Conservation (phyloP, 331 rosid genomes). For the Stylosanthes scabra region DNA sequence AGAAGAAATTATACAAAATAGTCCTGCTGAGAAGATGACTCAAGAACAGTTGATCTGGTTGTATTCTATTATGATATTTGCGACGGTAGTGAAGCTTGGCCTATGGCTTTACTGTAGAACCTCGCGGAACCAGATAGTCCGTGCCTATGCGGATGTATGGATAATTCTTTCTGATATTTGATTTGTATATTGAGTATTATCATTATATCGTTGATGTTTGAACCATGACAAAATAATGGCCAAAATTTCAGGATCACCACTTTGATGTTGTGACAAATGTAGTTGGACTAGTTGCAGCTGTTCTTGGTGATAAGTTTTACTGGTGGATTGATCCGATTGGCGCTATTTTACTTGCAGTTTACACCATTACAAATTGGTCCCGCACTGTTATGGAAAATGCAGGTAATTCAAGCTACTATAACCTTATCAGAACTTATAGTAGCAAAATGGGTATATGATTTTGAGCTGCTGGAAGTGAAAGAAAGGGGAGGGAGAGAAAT, state of each 20-base stretch:
- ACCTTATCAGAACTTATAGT: slow-evolving; percentile 21
- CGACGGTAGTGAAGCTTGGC: slow-evolving; percentile 63
- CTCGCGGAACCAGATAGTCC: slow-evolving; percentile 80
- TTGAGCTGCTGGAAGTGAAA: background rate
- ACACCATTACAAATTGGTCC: slow-evolving; percentile 88
- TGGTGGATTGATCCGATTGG: slow-evolving; percentile 98
- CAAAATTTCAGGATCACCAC: slow-evolving; percentile 85
- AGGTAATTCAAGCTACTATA: slow-evolving; percentile 38
- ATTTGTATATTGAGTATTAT: slow-evolving; percentile 17
- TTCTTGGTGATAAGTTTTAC: slow-evolving; percentile 75
- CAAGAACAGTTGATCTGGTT: slow-evolving; percentile 48
- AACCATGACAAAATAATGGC: slow-evolving; percentile 34
- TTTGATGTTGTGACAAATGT: slow-evolving; percentile 93
- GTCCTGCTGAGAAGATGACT: slow-evolving; percentile 60
- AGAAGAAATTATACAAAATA: slow-evolving; percentile 55
- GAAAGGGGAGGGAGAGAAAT: background rate
- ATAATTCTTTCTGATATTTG: slow-evolving; percentile 20
- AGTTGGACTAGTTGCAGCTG: slow-evolving; percentile 87
- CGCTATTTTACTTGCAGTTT: slow-evolving; percentile 86
- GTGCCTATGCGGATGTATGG: slow-evolving; percentile 80
- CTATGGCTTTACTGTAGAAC: slow-evolving; percentile 92
- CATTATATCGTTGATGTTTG: slow-evolving; percentile 13
- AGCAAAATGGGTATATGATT: background rate
- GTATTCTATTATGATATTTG: slow-evolving; percentile 72
- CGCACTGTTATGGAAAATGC: slow-evolving; percentile 92